phyloP scores from a whole-genome alignment of 2,329 filamentous ascomycete species.

The Pseudogymnoascus sp. region DNA sequence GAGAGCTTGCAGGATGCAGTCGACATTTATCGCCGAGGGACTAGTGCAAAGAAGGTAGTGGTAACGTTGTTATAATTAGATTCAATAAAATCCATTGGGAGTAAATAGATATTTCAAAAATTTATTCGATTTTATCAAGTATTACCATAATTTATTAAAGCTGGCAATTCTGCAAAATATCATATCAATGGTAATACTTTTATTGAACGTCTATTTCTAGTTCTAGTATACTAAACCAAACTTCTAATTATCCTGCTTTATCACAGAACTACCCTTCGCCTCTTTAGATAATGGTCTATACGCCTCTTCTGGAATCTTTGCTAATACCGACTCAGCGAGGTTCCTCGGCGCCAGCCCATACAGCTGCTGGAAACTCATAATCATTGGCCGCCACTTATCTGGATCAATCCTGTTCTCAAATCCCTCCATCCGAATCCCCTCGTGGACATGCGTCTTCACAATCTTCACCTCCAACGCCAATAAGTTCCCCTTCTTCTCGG shows the following conservation, averaged over 20 bases:
- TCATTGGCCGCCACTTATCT: conserved; percentile 37
- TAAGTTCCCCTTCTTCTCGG: conserved; percentile 25
- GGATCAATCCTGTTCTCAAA: conserved; percentile 35
- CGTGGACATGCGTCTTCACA: conserved; percentile 30
- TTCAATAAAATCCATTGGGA: neutral
- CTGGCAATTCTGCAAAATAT: no score
- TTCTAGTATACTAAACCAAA: neutral
- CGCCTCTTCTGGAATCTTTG: conserved; percentile 28
- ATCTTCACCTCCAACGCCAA: conserved; percentile 32
- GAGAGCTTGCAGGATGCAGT: conserved; percentile 35
- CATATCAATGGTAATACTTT: no score
- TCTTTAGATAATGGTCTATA: conserved; percentile 22
- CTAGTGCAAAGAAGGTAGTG: conserved; percentile 36
- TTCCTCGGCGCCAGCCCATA: conserved; percentile 32
- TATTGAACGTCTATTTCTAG: no score
- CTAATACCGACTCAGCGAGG: conserved; percentile 20
- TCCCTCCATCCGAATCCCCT: conserved; percentile 31
- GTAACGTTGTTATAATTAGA: conserved; percentile 20
- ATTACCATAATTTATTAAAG: no score
- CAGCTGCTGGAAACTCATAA: conserved; percentile 38
- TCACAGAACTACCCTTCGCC: neutral
- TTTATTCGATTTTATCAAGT: no score
- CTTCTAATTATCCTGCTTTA: neutral
- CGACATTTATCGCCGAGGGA: conserved; percentile 30
- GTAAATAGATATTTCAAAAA: no score